phyloP scores from a whole-genome alignment of 78 protist genomes.

The Protostelium mycophagum region DNA sequence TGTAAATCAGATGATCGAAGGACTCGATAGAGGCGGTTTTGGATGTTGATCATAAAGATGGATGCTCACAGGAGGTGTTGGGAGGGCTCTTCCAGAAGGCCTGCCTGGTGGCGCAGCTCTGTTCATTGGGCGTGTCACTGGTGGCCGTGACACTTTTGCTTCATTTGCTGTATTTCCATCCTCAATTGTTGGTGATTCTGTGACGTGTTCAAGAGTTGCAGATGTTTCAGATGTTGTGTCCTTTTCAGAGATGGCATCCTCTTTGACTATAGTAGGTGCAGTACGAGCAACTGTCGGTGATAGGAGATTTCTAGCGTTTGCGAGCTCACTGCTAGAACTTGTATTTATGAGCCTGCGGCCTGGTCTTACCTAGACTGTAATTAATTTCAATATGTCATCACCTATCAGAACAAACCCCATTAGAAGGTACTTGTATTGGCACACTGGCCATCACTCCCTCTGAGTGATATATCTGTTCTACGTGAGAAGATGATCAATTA shows the following conservation, averaged over 20 bases:
- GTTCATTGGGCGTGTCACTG: not conserved
- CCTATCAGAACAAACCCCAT: too few relatives aligned
- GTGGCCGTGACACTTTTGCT: not conserved
- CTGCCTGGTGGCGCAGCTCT: too few relatives aligned
- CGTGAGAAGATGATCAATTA: too few relatives aligned
- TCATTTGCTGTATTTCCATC: too few relatives aligned
- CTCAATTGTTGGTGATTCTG: not conserved
- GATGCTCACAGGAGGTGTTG: too few relatives aligned
- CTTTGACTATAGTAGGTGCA: not conserved
- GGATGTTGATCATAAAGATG: too few relatives aligned
- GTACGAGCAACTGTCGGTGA: not conserved
- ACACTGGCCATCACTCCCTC: too few relatives aligned
- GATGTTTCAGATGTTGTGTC: not conserved
- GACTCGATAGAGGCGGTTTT: not conserved
- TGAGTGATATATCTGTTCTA: too few relatives aligned
- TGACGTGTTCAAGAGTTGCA: not conserved
- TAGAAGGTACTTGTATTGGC: too few relatives aligned
- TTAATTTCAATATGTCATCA: too few relatives aligned
- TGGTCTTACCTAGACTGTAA: too few relatives aligned
- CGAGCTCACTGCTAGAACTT: not conserved
- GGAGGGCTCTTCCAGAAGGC: too few relatives aligned
- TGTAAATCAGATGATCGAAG: not conserved
- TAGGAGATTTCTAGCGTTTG: not conserved
- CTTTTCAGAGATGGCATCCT: not conserved
- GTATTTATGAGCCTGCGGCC: not conserved